Evolutionary conservation across 75 land plant genomes (phyloP).

Genomic region (Selaginella tamariscina): DNA sequence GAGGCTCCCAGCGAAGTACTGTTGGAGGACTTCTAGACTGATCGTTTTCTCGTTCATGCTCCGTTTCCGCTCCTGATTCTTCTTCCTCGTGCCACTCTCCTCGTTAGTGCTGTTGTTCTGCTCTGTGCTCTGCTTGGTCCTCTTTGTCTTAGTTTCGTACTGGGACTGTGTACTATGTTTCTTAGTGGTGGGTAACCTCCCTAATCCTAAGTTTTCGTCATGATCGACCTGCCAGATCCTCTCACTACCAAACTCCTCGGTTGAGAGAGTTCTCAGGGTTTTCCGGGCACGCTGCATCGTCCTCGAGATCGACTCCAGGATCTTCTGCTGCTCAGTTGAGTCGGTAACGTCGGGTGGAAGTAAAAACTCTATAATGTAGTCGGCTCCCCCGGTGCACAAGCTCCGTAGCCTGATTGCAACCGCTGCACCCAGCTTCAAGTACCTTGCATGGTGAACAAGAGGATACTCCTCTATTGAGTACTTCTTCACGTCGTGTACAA

Average conservation of each 20-base stretch:
- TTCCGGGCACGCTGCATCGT: slow-evolving; percentile 50
- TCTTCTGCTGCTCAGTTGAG: slow-evolving; percentile 20
- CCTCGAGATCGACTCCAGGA: slow-evolving; percentile 34
- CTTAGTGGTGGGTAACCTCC: neutral
- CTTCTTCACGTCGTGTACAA: slow-evolving; percentile 38
- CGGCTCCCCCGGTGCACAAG: slow-evolving; percentile 43
- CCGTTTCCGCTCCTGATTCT: slow-evolving; percentile 28
- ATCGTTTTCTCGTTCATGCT: slow-evolving; percentile 55
- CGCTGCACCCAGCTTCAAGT: slow-evolving; percentile 48
- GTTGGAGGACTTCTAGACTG: slow-evolving; percentile 62
- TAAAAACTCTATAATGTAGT: slow-evolving; percentile 71
- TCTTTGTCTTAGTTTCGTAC: neutral
- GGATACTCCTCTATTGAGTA: slow-evolving; percentile 69
- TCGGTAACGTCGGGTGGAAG: slow-evolving; percentile 37
- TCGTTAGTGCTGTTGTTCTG: neutral
- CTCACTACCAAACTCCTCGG: too few relatives aligned
- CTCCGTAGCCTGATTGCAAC: slow-evolving; percentile 63
- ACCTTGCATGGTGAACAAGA: slow-evolving; percentile 63
- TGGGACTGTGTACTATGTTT: neutral
- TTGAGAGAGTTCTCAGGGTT: slow-evolving; percentile 40
- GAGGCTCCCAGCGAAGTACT: slow-evolving; percentile 78
- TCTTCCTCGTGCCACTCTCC: neutral
- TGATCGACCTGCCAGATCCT: too few relatives aligned
- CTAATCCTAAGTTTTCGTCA: slow-evolving; percentile 8
- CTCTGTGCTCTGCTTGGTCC: neutral